These are phyloP conservation scores for Camillea tinctor DNA, from an alignment of 2,329 filamentous ascomycete genomes.

Conservation along the genomic window DNA sequence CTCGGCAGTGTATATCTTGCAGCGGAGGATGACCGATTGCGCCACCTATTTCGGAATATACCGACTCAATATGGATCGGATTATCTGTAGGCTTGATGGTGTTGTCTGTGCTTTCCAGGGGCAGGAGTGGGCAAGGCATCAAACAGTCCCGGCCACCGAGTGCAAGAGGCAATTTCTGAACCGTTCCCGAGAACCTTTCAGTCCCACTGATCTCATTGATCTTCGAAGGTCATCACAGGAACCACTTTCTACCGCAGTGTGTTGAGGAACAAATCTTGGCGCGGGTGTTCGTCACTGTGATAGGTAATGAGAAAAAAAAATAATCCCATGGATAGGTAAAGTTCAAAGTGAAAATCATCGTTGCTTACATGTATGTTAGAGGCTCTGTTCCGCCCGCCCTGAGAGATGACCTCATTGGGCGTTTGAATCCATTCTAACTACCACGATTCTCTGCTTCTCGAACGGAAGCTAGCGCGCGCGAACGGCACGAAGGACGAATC, in stretches of 20 bases:
- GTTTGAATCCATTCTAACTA: background rate
- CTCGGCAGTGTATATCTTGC: background rate
- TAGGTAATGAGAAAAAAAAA: background rate
- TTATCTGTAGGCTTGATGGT: background rate
- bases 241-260: background rate
- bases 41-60: background rate
- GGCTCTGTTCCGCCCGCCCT: no score
- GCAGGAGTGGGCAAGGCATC: background rate
- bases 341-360: background rate
- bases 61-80: background rate
- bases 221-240: background rate
- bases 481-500: background rate
- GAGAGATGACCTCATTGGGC: background rate
- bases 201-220: background rate
- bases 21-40: background rate
- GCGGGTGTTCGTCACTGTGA: background rate
- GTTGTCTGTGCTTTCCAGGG: background rate
- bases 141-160: background rate
- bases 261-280: background rate
- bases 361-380: background rate
- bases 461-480: background rate
- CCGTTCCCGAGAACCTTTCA: background rate
- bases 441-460: background rate
- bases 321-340: background rate
- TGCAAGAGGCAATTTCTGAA: background rate